Evolutionary conservation across 805 yeast species (phyloP), one percentile per base, ranked within the genome.

Genomic region (Peterozyma xylosa): DNA sequence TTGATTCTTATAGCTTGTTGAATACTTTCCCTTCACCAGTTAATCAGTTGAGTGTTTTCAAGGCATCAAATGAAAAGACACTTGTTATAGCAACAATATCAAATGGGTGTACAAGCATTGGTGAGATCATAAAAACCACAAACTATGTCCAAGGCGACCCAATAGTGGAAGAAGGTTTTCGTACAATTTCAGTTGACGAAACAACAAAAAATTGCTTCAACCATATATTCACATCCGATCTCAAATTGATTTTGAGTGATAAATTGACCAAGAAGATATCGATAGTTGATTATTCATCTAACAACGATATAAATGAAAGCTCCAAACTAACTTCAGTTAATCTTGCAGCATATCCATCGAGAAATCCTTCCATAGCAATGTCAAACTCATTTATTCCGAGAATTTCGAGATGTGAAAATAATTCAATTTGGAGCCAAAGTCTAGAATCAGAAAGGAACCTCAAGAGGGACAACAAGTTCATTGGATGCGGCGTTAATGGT

Each of bases 401-500:
- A 45, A 30, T 69, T 1, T 37, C 39, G 2, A 37, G 41, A 29
- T 62, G 68, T 43, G 42, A 50, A 1, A 53, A 65, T 27, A 38
- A 40, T 1, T 65, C 72, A 1, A 44, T 55, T 15, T 69, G 74
- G 73, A 13, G 34, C 10, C 3, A 41, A 11, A 33, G 44, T 33
- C 11, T 15, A 43, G 14, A 50, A 53, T 7, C 30, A 6, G 13
- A 16, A 29, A 33, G 9, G 15, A 30, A 6, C 15, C 7, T 21
- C 7, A 21, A 21, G 7, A 7, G 27, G 27, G 27, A 7, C 27
- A n/a, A 45, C 39, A 48, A 49, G 35, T 55, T 60, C 37, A 38
- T 62, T 14, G 51, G 66, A 11, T 59, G 64, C 44, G 73, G 73
- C 1, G 35, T 69, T 14, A 58, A 62, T 35, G 74, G 75, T 3